phyloP scores from a whole-genome alignment of 805 yeast genomes.

The Wickerhamomyces chambardii region DNA sequence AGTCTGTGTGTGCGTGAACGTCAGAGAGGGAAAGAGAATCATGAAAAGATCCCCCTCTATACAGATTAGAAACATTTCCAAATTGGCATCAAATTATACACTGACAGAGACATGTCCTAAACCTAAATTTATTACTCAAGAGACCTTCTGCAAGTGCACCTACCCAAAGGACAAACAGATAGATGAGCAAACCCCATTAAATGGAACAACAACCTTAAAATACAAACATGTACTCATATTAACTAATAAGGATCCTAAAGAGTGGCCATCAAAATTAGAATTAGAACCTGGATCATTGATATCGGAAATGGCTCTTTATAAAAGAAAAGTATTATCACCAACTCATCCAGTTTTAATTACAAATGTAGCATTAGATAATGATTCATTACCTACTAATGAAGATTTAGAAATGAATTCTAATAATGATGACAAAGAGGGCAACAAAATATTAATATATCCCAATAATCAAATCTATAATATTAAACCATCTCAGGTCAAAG shows the following conservation, averaged over 20 bases:
- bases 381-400: too few relatives aligned
- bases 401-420: too few relatives aligned
- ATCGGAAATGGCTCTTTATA: constrained; percentile 25
- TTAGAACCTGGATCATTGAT: constrained; percentile 33
- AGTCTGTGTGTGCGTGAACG: too few relatives aligned
- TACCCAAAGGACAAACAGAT: constrained; percentile 36
- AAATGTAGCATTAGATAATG: constrained; percentile 25
- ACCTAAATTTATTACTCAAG: background rate
- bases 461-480: constrained; percentile 31
- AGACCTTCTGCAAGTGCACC: constrained; percentile 38
- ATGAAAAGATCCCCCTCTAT: too few relatives aligned
- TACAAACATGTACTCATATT: constrained; percentile 50
- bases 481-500: constrained; percentile 8
- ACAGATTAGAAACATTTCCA: background rate
- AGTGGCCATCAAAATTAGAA: constrained; percentile 39
- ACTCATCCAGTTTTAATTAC: constrained; percentile 42
- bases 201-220: constrained; percentile 38
- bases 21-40: too few relatives aligned
- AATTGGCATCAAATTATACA: background rate
- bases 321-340: constrained; percentile 27
- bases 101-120: background rate
- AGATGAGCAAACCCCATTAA: constrained; percentile 28
- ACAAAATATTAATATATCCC: constrained; percentile 43
- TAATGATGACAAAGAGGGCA: background rate
- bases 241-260: constrained; percentile 28